phyloP scores from a whole-genome alignment of 2,329 filamentous ascomycete species.

The Pseudogymnoascus sp. region DNA sequence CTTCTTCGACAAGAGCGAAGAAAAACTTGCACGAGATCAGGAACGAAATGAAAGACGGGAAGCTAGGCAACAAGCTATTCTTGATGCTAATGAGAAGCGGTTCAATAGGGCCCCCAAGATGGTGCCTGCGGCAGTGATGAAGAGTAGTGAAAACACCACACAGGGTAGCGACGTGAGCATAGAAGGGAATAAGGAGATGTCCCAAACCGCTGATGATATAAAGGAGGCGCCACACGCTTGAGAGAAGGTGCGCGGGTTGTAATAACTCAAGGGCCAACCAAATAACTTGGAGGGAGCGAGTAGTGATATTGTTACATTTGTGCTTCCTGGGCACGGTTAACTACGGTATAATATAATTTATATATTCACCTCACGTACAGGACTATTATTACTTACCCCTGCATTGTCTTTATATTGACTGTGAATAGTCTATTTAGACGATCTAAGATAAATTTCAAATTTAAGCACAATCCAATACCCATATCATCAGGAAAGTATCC shows the following conservation, averaged over 20 bases:
- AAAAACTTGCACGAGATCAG: neutral
- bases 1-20: neutral
- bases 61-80: neutral
- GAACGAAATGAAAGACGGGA: neutral
- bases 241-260: neutral
- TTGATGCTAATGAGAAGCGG: neutral
- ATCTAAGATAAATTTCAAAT: neutral
- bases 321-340: neutral
- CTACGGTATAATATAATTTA: neutral
- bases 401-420: neutral
- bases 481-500: neutral
- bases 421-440: neutral
- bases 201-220: neutral
- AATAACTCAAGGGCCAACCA: neutral
- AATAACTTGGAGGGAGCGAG: neutral
- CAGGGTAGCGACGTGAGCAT: neutral
- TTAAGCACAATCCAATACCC: neutral
- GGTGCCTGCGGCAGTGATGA: neutral
- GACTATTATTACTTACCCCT: neutral
- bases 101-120: neutral
- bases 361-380: neutral
- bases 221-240: neutral
- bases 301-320: neutral
- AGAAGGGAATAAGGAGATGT: neutral
- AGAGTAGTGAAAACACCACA: neutral